phyloP scores from a whole-genome alignment of 192 early-diverging fungal species.

The Coemansia sp. region DNA sequence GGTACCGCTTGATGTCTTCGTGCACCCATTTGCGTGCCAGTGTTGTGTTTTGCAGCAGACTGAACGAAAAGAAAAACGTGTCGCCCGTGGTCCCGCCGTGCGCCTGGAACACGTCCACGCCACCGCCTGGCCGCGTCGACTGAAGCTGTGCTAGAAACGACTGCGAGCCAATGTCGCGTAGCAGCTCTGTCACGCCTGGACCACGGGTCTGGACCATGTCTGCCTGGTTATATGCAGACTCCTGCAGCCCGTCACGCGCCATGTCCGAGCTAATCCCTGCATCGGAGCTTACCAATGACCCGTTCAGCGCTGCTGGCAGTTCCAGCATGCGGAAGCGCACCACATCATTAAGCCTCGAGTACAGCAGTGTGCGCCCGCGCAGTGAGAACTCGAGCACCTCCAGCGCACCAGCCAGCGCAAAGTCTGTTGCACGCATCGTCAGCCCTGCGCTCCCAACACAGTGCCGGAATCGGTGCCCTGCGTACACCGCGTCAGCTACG shows the following conservation, averaged over 20 bases:
- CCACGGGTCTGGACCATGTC: conserved; percentile 28
- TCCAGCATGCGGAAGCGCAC: conserved; percentile 47
- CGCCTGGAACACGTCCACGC: conserved; percentile 47
- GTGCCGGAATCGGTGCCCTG: conserved; percentile 19
- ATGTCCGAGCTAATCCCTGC: neutral
- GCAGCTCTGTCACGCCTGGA: conserved; percentile 34
- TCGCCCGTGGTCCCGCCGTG: conserved; percentile 39
- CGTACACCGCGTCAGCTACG: conserved; percentile 37
- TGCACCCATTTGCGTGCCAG: conserved; percentile 22
- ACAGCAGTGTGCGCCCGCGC: conserved; percentile 42
- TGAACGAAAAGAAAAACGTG: conserved; percentile 53
- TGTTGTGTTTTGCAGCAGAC: conserved; percentile 50
- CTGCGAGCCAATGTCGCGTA: conserved; percentile 43
- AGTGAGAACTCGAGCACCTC: conserved; percentile 53
- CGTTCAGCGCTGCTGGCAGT: conserved; percentile 21
- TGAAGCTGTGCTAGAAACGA: conserved; percentile 43
- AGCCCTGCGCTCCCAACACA: conserved; percentile 40
- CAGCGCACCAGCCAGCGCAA: conserved; percentile 33
- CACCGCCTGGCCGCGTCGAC: conserved; percentile 36
- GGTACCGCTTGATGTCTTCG: conserved; percentile 47
- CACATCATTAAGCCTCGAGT: conserved; percentile 48
- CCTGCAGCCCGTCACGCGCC: neutral
- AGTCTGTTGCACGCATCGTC: conserved; percentile 20
- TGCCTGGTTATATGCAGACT: neutral
- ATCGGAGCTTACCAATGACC: conserved; percentile 19